Evolutionary conservation across 176 grass and related monocot species (phyloP).

Genomic region (Rhipidocladum racemiflorum): DNA sequence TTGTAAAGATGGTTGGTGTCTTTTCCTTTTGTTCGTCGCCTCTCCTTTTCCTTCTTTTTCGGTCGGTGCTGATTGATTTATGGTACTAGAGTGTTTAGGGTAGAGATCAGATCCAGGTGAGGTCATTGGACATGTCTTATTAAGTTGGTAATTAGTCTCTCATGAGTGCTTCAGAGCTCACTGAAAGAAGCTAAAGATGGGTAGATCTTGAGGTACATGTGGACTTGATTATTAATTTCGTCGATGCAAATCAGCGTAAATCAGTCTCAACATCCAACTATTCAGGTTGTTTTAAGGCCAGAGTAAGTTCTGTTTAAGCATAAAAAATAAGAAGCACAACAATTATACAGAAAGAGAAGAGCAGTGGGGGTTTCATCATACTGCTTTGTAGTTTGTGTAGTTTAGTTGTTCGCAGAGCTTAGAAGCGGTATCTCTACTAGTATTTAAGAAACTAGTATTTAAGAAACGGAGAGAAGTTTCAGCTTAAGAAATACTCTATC

Average conservation of each 20-base stretch:
- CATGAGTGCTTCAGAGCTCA: neutral
- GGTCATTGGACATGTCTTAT: neutral
- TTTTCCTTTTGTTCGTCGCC: neutral
- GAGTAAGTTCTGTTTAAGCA: too few relatives aligned
- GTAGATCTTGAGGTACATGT: neutral
- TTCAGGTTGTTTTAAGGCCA: too few relatives aligned
- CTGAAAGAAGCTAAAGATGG: neutral
- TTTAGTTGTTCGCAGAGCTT: too few relatives aligned
- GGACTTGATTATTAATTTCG: neutral
- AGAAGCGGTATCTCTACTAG: too few relatives aligned
- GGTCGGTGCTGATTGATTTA: conserved; percentile 18
- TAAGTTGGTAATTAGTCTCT: neutral
- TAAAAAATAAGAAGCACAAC: too few relatives aligned
- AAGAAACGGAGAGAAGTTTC: neutral
- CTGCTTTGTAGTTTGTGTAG: too few relatives aligned
- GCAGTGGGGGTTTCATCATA: too few relatives aligned
- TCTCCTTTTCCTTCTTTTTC: neutral
- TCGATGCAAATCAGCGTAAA: neutral
- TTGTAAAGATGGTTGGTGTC: conserved; percentile 23
- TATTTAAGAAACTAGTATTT: too few relatives aligned
- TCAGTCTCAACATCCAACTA: neutral
- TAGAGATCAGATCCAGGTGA: neutral
- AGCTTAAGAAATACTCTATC: neutral
- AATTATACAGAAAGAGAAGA: too few relatives aligned
- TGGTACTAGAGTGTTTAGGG: neutral